Evolutionary conservation across 768 basidiomycete genomes (phyloP), one percentile per base, ranked within the genome.

Genomic region (Crepidotus variabilis): DNA sequence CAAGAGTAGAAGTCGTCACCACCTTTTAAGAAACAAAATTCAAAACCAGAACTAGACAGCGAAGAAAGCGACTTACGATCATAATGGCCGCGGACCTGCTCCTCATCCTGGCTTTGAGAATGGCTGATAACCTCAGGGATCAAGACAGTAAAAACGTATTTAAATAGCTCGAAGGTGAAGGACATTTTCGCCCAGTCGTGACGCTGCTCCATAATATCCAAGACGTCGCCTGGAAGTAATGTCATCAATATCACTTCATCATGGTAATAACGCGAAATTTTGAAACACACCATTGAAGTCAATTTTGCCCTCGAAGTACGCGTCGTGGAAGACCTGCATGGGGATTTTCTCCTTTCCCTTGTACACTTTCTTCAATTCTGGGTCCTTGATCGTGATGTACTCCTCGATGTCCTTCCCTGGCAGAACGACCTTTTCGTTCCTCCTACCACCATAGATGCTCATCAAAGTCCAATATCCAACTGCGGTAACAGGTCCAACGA

Each of bases 281-380:
- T 58, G 49, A 53, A 10, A 71, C 80, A 39, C 46, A 90, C 96
- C 94, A 51, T 98, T 99, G 71, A 99, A 90, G 55, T 98, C 95
- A 58, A 95, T 84, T 75, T 98, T 98, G 50, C 88, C 88, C 50
- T 95, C 94, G 69, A 99, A 98, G 75, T 89, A 98, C 60, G 93
- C 92, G 77, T 99, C 97, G 68, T 98, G 88, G 80, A 97, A 96
- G 62, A 90, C 75, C 74, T 99, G 96, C 88, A 97, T 95, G 51
- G 94, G 94, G 56, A 99, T 98, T 74, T 97, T 98, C 63, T 86
- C 83, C 73, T 87, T 90, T 61, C 86, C 88, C 32, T 83, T 72
- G 75, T 95, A 98, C 57, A 84, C 77, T 28, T 79, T 78, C 76
- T 85, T 90, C 68, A 98, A 81, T 57, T 86, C 88, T 0, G 76